Percentiles rank a stretch among this genome's conserved stretches.
Conservation (phyloP, 495 filamentous ascomycete genomes). For the Penicillium daleae region DNA sequence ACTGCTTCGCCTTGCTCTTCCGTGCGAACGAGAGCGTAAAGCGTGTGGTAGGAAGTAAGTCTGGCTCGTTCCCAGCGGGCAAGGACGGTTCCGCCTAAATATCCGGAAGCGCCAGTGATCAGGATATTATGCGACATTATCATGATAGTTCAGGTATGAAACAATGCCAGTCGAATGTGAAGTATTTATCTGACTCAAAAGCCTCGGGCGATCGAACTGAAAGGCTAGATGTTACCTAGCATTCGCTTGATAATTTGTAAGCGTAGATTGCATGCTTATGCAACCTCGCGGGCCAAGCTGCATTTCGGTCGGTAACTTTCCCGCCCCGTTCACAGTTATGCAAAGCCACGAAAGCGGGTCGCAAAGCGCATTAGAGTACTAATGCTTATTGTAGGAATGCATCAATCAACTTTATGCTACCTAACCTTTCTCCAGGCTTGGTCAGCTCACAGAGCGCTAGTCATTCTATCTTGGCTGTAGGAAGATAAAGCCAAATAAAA, state of each 20-base stretch:
- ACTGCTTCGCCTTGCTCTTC: constrained; percentile 45
- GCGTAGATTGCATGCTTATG: too few species aligned
- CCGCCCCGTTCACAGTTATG: too few species aligned
- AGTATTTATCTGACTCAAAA: not conserved
- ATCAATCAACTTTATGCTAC: too few species aligned
- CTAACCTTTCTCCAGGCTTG: too few species aligned
- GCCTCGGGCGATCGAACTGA: not conserved
- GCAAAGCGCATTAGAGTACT: too few species aligned
- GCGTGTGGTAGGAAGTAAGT: constrained; percentile 42
- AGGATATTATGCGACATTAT: constrained; percentile 45
- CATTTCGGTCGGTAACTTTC: too few species aligned
- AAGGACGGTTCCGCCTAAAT: constrained; percentile 54
- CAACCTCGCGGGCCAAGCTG: too few species aligned
- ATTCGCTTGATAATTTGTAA: not conserved
- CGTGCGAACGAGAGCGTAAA: constrained; percentile 50
- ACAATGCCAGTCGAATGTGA: not conserved
- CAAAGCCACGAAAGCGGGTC: too few species aligned
- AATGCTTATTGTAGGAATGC: too few species aligned
- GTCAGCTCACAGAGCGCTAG: too few species aligned
- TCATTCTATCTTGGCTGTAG: too few species aligned
- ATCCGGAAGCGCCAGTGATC: constrained; percentile 55
- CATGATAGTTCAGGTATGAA: not conserved
- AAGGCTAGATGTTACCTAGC: not conserved
- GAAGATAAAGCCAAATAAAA: too few species aligned
- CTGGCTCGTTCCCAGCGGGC: constrained; percentile 37